phyloP scores from a whole-genome alignment of 192 early-diverging fungal genomes.

The Linnemannia hyalina region DNA sequence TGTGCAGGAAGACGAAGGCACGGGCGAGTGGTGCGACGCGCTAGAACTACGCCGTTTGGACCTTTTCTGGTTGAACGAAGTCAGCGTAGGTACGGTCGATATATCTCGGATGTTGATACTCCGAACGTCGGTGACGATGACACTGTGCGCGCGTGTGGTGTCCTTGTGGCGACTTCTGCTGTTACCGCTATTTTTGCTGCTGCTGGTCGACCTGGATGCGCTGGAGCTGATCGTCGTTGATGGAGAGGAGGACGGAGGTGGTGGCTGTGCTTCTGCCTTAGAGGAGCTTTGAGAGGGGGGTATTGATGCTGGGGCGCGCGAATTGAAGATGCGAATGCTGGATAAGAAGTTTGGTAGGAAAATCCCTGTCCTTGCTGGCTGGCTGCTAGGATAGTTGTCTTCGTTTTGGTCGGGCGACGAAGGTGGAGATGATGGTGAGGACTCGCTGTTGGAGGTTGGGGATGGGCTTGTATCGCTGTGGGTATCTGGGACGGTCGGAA shows the following conservation, averaged over 20 bases:
- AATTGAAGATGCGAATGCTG: slow-evolving; percentile 1
- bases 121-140: slow-evolving; percentile 42
- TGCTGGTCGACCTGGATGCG: neutral
- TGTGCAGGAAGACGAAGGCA: neutral
- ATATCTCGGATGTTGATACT: slow-evolving; percentile 53
- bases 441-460: neutral
- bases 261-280: neutral
- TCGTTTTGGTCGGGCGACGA: neutral
- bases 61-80: slow-evolving; percentile 21
- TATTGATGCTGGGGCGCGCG: neutral
- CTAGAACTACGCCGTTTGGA: slow-evolving; percentile 44
- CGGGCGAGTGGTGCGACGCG: slow-evolving; percentile 7
- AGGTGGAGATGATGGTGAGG: neutral
- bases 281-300: neutral
- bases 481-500: slow-evolving; percentile 9
- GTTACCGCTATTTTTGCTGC: neutral
- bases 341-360: slow-evolving; percentile 26
- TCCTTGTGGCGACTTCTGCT: slow-evolving; percentile 16
- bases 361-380: neutral
- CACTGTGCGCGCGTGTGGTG: slow-evolving; percentile 10
- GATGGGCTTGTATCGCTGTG: neutral
- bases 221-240: neutral
- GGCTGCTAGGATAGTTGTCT: neutral
- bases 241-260: neutral
- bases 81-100: slow-evolving; percentile 42